A percentile compares a stretch with the other conserved stretches of the same genome.
Conservation (phyloP, 1,139 yeast genomes). For the Candida glucosophila region DNA sequence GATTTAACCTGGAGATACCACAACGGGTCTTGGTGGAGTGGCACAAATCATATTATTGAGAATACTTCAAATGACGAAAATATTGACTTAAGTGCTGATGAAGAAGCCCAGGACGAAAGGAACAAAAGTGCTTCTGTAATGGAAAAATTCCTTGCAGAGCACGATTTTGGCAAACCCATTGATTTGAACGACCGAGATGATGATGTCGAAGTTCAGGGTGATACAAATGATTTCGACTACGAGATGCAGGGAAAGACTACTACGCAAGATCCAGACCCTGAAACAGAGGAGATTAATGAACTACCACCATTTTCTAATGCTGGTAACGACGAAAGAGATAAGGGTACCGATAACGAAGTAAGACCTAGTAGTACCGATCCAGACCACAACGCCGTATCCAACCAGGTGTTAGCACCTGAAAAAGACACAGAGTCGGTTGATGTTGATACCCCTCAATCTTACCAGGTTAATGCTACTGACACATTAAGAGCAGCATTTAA, state of each 20-base stretch:
- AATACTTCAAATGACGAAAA: constrained; percentile 15
- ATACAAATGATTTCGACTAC: neutral
- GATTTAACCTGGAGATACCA: constrained; percentile 57
- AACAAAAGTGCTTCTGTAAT: constrained; percentile 37
- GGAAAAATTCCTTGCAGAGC: constrained; percentile 40
- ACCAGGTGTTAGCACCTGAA: neutral
- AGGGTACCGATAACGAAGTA: constrained; percentile 28
- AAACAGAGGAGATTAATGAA: too few species aligned
- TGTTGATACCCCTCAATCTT: constrained; percentile 25
- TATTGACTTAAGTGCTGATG: constrained; percentile 16
- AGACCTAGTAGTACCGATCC: constrained; percentile 17
- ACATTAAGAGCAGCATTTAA: constrained; percentile 58
- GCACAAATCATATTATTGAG: constrained; percentile 73
- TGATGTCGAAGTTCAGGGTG: neutral
- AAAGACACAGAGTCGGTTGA: constrained; percentile 9
- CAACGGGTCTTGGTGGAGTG: constrained; percentile 76
- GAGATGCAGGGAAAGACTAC: too few species aligned
- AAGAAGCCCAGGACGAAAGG: constrained; percentile 20
- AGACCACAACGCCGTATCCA: constrained; percentile 2
- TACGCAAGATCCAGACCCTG: too few species aligned
- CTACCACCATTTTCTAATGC: too few species aligned
- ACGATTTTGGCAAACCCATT: constrained; percentile 57
- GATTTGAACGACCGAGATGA: constrained; percentile 12
- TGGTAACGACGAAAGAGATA: constrained; percentile 34
- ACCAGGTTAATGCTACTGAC: constrained; percentile 41